Base-by-base conservation (phyloP, 257 asterid species). In the Solanum megistacrolobum region DNA sequence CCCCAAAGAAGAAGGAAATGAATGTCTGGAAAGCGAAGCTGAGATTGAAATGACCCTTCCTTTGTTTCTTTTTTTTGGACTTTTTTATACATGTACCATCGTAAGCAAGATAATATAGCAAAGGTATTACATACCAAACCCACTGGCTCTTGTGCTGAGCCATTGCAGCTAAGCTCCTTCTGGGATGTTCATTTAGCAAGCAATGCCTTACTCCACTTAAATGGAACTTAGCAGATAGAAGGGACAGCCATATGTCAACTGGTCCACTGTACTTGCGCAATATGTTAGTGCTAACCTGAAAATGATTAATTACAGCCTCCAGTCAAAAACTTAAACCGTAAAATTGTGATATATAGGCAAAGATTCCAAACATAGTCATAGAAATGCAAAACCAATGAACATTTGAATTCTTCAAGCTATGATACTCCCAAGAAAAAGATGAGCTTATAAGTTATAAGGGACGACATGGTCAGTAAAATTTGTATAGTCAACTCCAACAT, bases 111-210 rank as follows among this genome's bases (percentile, higher is more conserved):
- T 0, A 41, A 75, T 21, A 79, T 16, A 46, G 39, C 25, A 81
- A 81, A 46, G 41, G 68, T 31, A 36, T 5, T 46, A 92, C 93
- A 12, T 89, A 96, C 98, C 99, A 96, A 91, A 95, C 93, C 98
- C 98, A 96, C 88, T 96, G 98, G 92, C 99, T 96, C 81, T 83
- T 91, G 89, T 95, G 98, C 84, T 94, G 97, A 89, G 97, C 98
- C 99, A 96, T 96, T 21, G 99, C 98, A 34, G 90, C 91, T 89
- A 92, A 95, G 89, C 94, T 96, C 91, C 84, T 94, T 23, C 76
- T 84, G 27, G 95, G 96, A 88, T 93, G 90, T 88, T 87, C 91
- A 90, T 96, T 96, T 88, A 93, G 94, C 89, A 96, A 86, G 92
- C 95, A 94, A 55, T 93, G 90, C 68, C 92, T 20, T 18, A 90